These are phyloP conservation scores for Suillus subluteus DNA, from an alignment of 768 basidiomycete genomes.

Conservation along the genomic window DNA sequence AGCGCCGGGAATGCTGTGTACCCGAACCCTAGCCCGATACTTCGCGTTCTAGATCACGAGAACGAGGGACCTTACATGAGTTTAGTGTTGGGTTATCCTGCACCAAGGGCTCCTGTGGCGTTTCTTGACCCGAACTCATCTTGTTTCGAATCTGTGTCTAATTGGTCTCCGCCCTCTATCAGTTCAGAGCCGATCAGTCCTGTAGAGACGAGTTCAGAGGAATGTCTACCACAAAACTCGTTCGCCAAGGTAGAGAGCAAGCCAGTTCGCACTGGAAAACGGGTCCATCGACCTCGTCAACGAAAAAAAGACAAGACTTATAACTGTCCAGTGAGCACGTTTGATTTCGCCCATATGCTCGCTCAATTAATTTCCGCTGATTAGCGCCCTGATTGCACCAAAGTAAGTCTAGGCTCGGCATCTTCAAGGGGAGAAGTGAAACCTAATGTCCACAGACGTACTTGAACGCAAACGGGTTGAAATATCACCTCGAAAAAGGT, in stretches of 20 bases:
- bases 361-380: constrained; percentile 13
- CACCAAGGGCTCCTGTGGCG: constrained; percentile 1
- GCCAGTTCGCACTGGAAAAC: constrained; percentile 2
- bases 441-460: constrained; percentile 46
- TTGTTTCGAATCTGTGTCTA: neutral
- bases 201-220: constrained; percentile 3
- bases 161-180: neutral
- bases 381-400: constrained; percentile 53
- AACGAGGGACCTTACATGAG: constrained; percentile 52
- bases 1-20: constrained; percentile 37
- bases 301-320: constrained; percentile 46
- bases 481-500: constrained; percentile 70
- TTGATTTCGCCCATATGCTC: constrained; percentile 8
- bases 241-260: neutral
- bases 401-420: constrained; percentile 38
- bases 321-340: constrained; percentile 50
- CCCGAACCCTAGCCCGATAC: constrained; percentile 20
- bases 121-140: neutral
- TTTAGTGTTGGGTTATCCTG: constrained; percentile 36
- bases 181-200: constrained; percentile 3
- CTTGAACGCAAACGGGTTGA: constrained; percentile 67
- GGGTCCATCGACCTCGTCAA: constrained; percentile 7
- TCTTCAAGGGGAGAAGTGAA: constrained; percentile 7
- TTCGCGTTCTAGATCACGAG: constrained; percentile 18
- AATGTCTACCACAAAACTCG: neutral